These are phyloP conservation scores for Brassica napus DNA, from an alignment of 345 rosid species.

Conservation along the genomic window DNA sequence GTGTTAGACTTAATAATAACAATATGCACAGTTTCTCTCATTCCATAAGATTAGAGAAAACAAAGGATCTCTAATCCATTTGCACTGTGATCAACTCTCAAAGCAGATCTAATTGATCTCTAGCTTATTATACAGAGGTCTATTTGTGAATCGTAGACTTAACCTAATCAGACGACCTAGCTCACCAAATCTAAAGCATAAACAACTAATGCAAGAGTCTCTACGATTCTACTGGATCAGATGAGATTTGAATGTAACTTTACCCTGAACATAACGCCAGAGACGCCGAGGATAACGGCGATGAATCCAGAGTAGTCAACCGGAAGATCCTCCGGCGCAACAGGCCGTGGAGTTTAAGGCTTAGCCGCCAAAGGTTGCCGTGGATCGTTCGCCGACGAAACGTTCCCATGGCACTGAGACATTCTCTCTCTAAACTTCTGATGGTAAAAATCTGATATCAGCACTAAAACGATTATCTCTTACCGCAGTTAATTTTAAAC, in stretches of 20 bases:
- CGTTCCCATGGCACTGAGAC: slow-evolving; percentile 54
- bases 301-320: slow-evolving; percentile 94
- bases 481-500: too few relatives aligned
- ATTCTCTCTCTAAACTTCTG: slow-evolving; percentile 21
- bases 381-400: slow-evolving; percentile 74
- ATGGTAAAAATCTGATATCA: slow-evolving; percentile 4
- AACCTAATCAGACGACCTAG: background rate
- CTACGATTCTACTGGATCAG: background rate
- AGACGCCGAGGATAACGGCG: slow-evolving; percentile 84
- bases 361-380: slow-evolving; percentile 79
- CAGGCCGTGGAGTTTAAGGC: slow-evolving; percentile 53
- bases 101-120: too few relatives aligned
- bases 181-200: background rate
- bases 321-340: slow-evolving; percentile 79
- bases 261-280: slow-evolving; percentile 97
- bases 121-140: background rate
- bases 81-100: too few relatives aligned
- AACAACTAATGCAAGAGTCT: background rate
- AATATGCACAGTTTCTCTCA: too few relatives aligned
- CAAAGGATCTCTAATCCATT: too few relatives aligned
- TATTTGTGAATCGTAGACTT: background rate
- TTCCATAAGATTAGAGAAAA: too few relatives aligned
- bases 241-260: background rate
- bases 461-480: too few relatives aligned
- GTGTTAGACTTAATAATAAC: too few relatives aligned